Base-by-base conservation (phyloP, 495 filamentous ascomycete species). In the Usnea hakonensis region DNA sequence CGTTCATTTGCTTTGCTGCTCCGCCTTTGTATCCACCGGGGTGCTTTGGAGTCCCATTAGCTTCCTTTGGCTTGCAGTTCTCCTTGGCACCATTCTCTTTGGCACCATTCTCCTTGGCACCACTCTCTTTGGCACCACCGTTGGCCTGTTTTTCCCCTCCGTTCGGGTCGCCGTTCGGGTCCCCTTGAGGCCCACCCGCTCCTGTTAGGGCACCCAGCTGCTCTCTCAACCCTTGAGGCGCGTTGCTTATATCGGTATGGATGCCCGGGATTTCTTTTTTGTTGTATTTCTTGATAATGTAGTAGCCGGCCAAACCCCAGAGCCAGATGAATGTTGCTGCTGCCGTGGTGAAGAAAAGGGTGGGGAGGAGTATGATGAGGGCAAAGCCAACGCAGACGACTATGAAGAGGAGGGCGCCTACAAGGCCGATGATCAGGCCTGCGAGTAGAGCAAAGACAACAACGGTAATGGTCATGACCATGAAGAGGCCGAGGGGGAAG, bases 371-470 rank as follows among this genome's bases (percentile, higher is more conserved):
- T 57, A 90, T 65, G 56, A 87, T 66, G 30, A 86, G 74, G n/a
- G 83, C 86, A 54, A 87, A 64, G 57, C 84, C 81, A 60, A 81
- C 77, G 76, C 81, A 84, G 72, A 85, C 82, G 57, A 84, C 76
- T 10, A 79, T 80, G 74, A 88, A 86, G 63, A 85, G 58, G 52
- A 77, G 67, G 7, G 77, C 79, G 28, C 71, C 77, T 26, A 83
- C 65, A 1, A 77, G 40, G 23, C 72, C 79, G 38, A 79, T 61
- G 58, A 82, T 48, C 9, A 89, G 58, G 48, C 81, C 81, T 44
- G 74, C 77, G 65, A 82, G 64, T 41, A 84, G 57, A 32, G 81
- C 77, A 71, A 87, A 78, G 67, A 81, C 63, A 69, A 84, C 67
- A 52, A 82, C 76, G 62, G 78, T 78, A 41, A 81, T 63, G 63